Evolutionary conservation across 176 grass and related monocot species (phyloP), one percentile per base, ranked within the genome.

Genomic region (Ananas comosus): DNA sequence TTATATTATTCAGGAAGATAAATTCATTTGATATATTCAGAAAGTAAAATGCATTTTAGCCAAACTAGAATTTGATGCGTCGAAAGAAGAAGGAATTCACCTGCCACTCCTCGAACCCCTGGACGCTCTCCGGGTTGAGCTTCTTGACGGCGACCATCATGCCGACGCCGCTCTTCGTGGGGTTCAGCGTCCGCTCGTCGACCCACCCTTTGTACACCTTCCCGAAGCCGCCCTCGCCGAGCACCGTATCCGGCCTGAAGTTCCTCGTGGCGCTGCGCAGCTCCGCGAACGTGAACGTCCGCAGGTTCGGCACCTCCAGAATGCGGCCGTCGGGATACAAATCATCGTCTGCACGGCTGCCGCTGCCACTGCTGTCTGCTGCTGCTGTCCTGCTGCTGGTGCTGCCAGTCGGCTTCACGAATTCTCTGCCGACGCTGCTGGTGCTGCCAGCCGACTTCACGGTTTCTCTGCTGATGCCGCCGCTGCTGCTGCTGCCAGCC

Each of bases 81-180:
- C 1, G 22, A 23, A 23, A 23, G 22, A 23, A 23, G 22, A 23
- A 18, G 18, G 9, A 14, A 58, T 14, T 17, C 28, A 96, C 92
- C 92, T 96, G 83, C 92, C 92, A 96, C 61, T 96, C 85, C 68
- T 96, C 85, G 53, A 88, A 74, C 29, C 92, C 92, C 73, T 91
- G 88, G 73, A 91, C 78, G 25, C 92, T 89, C 66, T 96, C 92
- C 1, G 83, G 85, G 63, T 96, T 96, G 56, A 96, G 88, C 64
- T 91, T 96, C 81, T 96, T 96, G 67, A 96, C 76, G 0, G 92
- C 92, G 53, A 96, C 83, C 12, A 91, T 64, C 48, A 78, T 70
- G 50, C 88, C 78, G 4, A 57, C 11, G 18, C 67, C 75, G 5
- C 69, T 69, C 49, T 68, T 91, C 10, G 85, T 48, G 1, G 87